phyloP scores from a whole-genome alignment of 306 rosid species.

The Trifolium dubium region DNA sequence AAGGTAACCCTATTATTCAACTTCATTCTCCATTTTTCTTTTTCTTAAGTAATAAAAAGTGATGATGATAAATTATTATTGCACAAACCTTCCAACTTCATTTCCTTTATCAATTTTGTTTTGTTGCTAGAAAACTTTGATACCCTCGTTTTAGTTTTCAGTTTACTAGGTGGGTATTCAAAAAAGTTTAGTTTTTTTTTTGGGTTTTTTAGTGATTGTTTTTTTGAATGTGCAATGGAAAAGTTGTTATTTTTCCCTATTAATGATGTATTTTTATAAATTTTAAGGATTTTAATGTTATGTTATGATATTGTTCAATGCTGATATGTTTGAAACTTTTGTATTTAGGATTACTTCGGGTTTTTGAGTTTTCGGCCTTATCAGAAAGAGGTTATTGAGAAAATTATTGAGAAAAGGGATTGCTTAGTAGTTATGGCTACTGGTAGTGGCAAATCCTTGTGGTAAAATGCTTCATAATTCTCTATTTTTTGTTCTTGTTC shows the following conservation, averaged over 20 bases:
- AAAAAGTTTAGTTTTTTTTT: slow-evolving; percentile 11
- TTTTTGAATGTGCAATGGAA: neutral
- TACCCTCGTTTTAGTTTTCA: slow-evolving; percentile 10
- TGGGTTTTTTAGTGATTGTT: neutral
- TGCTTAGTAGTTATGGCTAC: slow-evolving; percentile 91
- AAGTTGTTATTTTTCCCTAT: slow-evolving; percentile 6
- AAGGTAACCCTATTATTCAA: slow-evolving; percentile 50
- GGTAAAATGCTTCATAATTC: slow-evolving; percentile 47
- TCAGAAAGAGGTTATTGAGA: slow-evolving; percentile 70
- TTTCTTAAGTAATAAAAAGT: neutral
- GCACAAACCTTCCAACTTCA: neutral
- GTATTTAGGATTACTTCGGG: slow-evolving; percentile 66
- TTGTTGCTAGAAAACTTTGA: neutral
- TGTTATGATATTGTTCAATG: slow-evolving; percentile 18
- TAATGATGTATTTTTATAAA: neutral
- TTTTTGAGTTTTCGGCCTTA: slow-evolving; percentile 72
- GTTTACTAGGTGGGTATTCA: neutral
- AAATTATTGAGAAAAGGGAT: slow-evolving; percentile 69
- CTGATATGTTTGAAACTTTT: slow-evolving; percentile 8
- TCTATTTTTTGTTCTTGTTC: neutral
- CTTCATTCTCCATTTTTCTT: neutral
- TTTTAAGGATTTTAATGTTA: slow-evolving; percentile 13
- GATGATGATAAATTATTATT: slow-evolving; percentile 23
- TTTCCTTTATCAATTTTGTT: neutral
- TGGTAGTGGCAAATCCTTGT: slow-evolving; percentile 90